These are phyloP conservation scores for Sclerotinia sclerotiorum DNA, from an alignment of 2,329 filamentous ascomycete species.

Conservation along the genomic window DNA sequence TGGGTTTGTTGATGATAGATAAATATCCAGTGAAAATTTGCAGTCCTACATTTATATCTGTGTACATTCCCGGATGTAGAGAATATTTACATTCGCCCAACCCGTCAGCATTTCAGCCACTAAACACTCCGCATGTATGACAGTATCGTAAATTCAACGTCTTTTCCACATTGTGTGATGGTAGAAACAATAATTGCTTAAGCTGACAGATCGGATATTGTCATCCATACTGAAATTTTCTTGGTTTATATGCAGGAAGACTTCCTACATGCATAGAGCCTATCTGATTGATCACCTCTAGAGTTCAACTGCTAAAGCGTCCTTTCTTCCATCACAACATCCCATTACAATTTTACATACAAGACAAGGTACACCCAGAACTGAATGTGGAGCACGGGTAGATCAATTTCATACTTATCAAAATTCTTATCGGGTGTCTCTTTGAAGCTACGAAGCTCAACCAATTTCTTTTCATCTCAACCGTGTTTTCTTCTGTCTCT, in stretches of 20 bases:
- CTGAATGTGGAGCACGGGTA: not conserved
- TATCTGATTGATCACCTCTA: not conserved
- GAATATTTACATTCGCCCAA: not conserved
- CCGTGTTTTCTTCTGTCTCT: not conserved
- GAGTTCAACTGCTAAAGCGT: not conserved
- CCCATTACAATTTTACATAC: too few relatives aligned
- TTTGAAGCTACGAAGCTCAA: too few relatives aligned
- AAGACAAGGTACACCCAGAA: not conserved
- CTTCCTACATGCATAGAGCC: not conserved
- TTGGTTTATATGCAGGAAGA: not conserved
- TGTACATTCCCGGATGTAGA: not conserved
- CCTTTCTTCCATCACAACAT: not conserved
- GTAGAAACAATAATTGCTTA: not conserved
- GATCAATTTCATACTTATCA: constrained; percentile 8
- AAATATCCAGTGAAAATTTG: not conserved
- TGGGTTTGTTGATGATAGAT: not conserved
- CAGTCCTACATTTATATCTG: not conserved
- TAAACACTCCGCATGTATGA: not conserved
- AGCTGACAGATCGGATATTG: not conserved
- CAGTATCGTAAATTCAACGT: not conserved
- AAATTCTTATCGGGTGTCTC: constrained; percentile 5
- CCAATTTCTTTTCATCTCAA: not conserved
- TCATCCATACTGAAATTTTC: too few relatives aligned
- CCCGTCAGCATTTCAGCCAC: not conserved
- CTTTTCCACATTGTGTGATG: not conserved